Percentiles rank a stretch among this genome's conserved stretches.
Evolutionary conservation across 2,329 filamentous ascomycete genomes (phyloP).

Genomic region (Diaporthe batatas): DNA sequence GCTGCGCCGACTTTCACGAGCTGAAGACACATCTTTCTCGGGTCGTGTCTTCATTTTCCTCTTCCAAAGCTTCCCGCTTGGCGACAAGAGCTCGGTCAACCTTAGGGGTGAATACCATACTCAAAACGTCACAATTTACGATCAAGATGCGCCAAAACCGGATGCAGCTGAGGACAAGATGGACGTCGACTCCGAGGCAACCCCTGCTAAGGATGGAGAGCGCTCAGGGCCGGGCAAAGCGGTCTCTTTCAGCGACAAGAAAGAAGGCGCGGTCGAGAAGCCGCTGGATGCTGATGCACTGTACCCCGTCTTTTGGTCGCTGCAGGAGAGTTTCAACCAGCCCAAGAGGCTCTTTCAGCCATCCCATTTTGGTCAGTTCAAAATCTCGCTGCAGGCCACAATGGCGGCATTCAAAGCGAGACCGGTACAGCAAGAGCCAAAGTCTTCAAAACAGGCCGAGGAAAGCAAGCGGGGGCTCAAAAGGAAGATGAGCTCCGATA

Average conservation of each 20-base stretch:
- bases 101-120: constrained; percentile 94
- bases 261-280: constrained; percentile 58
- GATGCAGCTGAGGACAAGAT: constrained; percentile 64
- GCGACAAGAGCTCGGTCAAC: constrained; percentile 98
- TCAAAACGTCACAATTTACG: constrained; percentile 92
- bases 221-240: constrained; percentile 56
- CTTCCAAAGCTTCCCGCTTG: constrained; percentile 96
- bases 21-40: constrained; percentile 97
- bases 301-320: constrained; percentile 93
- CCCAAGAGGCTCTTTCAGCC: constrained; percentile 85
- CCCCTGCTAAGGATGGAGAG: constrained; percentile 52
- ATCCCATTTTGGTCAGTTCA: constrained; percentile 83
- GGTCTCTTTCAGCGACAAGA: constrained; percentile 60
- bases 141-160: constrained; percentile 64
- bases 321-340: constrained; percentile 93
- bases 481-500: constrained; percentile 75
- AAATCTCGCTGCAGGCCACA: constrained; percentile 77
- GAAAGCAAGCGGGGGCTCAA: constrained; percentile 77
- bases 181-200: constrained; percentile 72
- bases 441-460: constrained; percentile 66
- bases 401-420: constrained; percentile 68
- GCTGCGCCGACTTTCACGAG: constrained; percentile 90
- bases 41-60: constrained; percentile 98
- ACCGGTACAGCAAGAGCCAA: constrained; percentile 61
- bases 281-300: constrained; percentile 76